Evolutionary conservation across 139 green algal genomes (phyloP).

Genomic region (Chlorella vulgaris): DNA sequence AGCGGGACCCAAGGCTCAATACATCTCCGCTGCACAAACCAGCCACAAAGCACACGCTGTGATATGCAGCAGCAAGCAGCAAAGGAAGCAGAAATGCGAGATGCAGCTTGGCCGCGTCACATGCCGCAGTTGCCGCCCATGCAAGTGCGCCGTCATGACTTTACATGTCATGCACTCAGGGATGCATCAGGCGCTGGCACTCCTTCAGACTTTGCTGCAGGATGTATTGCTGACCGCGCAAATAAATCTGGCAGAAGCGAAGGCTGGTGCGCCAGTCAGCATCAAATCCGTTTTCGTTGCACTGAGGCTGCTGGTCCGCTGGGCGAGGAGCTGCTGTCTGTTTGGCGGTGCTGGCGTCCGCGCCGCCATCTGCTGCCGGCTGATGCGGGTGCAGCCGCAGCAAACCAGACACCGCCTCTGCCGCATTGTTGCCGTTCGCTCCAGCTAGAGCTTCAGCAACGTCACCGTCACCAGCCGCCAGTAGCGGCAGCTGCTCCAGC

Average conservation of each 20-base stretch:
- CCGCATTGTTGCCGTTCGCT: background rate
- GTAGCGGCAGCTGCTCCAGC: constrained; percentile 21
- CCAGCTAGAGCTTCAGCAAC: background rate
- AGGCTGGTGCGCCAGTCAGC: constrained; percentile 20
- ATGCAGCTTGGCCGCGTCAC: too few relatives aligned
- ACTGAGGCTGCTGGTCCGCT: background rate
- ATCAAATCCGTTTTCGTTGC: constrained; percentile 48
- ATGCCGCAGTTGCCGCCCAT: too few relatives aligned
- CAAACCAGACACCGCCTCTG: background rate
- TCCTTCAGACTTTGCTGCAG: constrained; percentile 25
- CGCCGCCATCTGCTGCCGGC: background rate
- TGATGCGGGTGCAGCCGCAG: too few relatives aligned
- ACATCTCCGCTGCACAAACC: too few relatives aligned
- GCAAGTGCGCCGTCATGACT: too few relatives aligned
- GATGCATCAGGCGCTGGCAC: background rate
- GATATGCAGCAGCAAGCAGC: too few relatives aligned
- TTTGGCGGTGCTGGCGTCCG: background rate
- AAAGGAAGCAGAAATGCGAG: too few relatives aligned
- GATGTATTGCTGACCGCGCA: constrained; percentile 33
- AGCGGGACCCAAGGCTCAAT: background rate
- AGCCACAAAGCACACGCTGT: too few relatives aligned
- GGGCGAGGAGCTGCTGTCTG: background rate
- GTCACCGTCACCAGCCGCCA: background rate
- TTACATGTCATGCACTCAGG: too few relatives aligned
- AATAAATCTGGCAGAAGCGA: constrained; percentile 35